A percentile compares a stretch with the other conserved stretches of the same genome.
phyloP scores from a whole-genome alignment of 768 basidiomycete species.

The Cystobasidium onofrii region DNA sequence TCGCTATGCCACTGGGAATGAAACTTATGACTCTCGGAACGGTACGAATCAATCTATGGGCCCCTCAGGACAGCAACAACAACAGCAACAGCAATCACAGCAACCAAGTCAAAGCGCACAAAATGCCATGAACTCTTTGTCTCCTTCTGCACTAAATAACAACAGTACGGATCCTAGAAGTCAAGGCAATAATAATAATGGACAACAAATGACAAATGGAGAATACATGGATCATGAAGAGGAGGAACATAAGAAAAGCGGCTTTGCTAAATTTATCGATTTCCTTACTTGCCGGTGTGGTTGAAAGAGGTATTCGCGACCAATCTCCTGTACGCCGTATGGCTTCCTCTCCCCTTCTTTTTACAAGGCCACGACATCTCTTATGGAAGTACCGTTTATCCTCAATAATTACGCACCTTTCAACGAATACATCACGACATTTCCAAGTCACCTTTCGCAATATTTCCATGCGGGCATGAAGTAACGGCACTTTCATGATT shows the following conservation, averaged over 20 bases:
- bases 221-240: conserved; percentile 36
- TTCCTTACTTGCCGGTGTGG: conserved; percentile 41
- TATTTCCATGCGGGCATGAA: too few species aligned
- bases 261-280: conserved; percentile 37
- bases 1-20: conserved; percentile 4
- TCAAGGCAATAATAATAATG: conserved; percentile 21
- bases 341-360: too few species aligned
- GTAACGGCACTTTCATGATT: too few species aligned
- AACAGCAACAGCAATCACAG: neutral
- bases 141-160: neutral
- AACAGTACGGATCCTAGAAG: neutral
- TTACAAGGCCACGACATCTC: too few species aligned
- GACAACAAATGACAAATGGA: conserved; percentile 23
- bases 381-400: too few species aligned
- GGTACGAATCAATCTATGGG: neutral
- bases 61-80: neutral
- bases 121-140: conserved; percentile 22
- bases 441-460: too few species aligned
- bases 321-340: neutral
- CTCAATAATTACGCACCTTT: too few species aligned
- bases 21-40: conserved; percentile 2
- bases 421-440: too few species aligned
- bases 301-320: neutral
- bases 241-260: conserved; percentile 31
- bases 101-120: conserved; percentile 7